phyloP scores from a whole-genome alignment of 2,329 filamentous ascomycete species.

The Macrophomina phaseolina region DNA sequence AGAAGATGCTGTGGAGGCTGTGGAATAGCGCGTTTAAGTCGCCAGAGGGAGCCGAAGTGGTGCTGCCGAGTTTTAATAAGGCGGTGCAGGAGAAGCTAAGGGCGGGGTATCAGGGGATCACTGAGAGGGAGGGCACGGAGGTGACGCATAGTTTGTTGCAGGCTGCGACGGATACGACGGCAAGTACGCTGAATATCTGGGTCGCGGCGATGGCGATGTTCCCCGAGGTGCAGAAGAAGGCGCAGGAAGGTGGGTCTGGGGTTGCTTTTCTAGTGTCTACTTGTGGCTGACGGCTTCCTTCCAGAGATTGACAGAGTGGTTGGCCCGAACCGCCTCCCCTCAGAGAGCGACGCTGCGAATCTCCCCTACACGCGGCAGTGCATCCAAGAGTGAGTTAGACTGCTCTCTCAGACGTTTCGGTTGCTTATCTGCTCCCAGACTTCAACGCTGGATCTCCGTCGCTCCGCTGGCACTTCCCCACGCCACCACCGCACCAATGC shows the following conservation, averaged over 20 bases:
- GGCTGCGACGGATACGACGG: constrained; percentile 28
- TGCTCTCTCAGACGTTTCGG: background rate
- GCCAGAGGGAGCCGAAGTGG: background rate
- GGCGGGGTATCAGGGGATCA: background rate
- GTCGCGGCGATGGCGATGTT: constrained; percentile 38
- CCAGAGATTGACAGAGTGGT: constrained; percentile 32
- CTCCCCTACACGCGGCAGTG: constrained; percentile 26
- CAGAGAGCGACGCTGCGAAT: constrained; percentile 27
- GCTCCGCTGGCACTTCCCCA: constrained; percentile 42
- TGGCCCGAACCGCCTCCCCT: constrained; percentile 29
- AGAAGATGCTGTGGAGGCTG: constrained; percentile 40
- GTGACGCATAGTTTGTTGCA: background rate
- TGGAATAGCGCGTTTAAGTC: constrained; percentile 31
- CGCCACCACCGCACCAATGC: constrained; percentile 39
- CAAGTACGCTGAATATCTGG: constrained; percentile 39
- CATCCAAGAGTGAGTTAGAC: constrained; percentile 29
- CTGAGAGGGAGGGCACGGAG: constrained; percentile 2
- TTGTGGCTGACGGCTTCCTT: background rate
- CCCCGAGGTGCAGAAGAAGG: constrained; percentile 38
- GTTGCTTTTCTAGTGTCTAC: background rate
- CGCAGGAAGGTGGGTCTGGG: constrained; percentile 32
- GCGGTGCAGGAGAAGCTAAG: constrained; percentile 15
- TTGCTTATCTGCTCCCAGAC: constrained; percentile 32
- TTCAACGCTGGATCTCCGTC: constrained; percentile 8
- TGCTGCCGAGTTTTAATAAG: constrained; percentile 17